Conservation (phyloP, 345 rosid genomes). For the Euphorbia tirucalli region DNA sequence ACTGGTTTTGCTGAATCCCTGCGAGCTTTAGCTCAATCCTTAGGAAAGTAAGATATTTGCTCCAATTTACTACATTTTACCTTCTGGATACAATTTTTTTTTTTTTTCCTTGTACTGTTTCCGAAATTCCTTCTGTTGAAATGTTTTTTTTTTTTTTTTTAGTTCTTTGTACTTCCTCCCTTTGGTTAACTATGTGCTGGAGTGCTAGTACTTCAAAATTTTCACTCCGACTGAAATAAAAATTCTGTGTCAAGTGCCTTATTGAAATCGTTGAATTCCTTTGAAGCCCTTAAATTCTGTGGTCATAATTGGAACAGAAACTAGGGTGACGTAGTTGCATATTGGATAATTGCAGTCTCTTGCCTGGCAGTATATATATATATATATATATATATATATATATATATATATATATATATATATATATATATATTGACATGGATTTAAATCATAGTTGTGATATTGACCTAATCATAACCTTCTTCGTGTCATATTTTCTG, state of each 20-base stretch:
- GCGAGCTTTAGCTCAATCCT: slow-evolving; percentile 75
- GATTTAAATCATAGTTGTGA: neutral
- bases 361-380: too few species aligned
- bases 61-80: neutral
- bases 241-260: neutral
- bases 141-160: neutral
- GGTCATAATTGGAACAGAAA: neutral
- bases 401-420: too few species aligned
- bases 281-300: neutral
- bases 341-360: neutral
- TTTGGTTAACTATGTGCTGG: too few species aligned
- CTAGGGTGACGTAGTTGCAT: neutral
- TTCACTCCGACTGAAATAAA: neutral
- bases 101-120: neutral
- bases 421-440: too few species aligned
- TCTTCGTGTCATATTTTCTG: neutral
- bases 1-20: slow-evolving; percentile 76
- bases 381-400: too few species aligned
- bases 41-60: slow-evolving; percentile 69
- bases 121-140: neutral
- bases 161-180: neutral
- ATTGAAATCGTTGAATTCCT: neutral
- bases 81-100: neutral
- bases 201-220: neutral
- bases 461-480: neutral